These are phyloP conservation scores for Scopulariopsis brevicaulis DNA, from an alignment of 2,329 filamentous ascomycete species.

Conservation along the genomic window DNA sequence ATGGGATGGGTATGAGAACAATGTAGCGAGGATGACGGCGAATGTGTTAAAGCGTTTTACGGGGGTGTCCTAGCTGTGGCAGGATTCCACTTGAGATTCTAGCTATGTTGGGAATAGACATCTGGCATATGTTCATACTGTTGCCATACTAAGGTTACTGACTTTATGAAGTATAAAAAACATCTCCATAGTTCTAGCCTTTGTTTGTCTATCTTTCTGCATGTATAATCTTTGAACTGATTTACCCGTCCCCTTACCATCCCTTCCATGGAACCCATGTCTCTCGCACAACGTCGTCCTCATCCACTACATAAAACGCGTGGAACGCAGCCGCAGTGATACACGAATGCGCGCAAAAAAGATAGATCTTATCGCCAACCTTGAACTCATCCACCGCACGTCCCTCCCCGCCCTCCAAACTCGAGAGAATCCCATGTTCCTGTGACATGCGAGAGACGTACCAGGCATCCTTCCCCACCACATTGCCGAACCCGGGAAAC, in stretches of 20 bases:
- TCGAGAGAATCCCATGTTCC: conserved; percentile 24
- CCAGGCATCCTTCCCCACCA: conserved; percentile 17
- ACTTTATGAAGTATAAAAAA: conserved; percentile 4
- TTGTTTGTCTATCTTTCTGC: neutral
- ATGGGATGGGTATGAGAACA: conserved; percentile 14
- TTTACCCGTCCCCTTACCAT: conserved; percentile 10
- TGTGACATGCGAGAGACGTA: conserved; percentile 21
- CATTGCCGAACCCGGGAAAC: conserved; percentile 17
- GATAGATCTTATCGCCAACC: conserved; percentile 19
- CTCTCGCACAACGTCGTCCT: conserved; percentile 18
- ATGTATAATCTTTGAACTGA: neutral
- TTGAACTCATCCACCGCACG: conserved; percentile 15
- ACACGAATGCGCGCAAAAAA: conserved; percentile 22
- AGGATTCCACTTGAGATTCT: neutral
- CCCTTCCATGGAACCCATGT: conserved; percentile 26
- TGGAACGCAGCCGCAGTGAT: conserved; percentile 24
- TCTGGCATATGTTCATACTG: neutral
- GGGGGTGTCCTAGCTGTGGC: neutral
- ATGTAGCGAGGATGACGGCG: conserved; percentile 13
- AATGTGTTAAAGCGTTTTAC: conserved; percentile 11
- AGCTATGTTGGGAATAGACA: neutral
- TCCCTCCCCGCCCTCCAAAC: conserved; percentile 10
- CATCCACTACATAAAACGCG: conserved; percentile 23
- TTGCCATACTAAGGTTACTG: no score
- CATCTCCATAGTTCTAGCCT: neutral